Evolutionary conservation across 108 stramenopile species (phyloP), one percentile per base, ranked within the genome.

Genomic region (Nitzschia sp.): DNA sequence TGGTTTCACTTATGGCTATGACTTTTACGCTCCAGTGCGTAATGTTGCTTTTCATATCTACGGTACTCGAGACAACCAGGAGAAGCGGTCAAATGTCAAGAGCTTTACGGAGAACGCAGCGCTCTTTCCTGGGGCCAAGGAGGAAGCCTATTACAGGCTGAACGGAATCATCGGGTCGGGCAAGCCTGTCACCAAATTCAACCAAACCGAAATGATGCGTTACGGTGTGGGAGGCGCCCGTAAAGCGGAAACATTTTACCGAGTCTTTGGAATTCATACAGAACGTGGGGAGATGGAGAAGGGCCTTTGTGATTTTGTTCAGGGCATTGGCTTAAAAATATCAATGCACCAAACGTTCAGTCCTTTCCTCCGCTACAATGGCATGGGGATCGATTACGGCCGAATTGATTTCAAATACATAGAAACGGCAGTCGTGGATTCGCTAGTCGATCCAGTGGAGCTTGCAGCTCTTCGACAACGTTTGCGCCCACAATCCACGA

Each of bases 1-100:
- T n/a, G 91, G 75, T 1, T 92, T 78, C 48, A 87, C 86, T 0
- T 58, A 80, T 49, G 91, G 91, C 4, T 92, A 92, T 65, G 91
- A 92, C 54, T 89, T 82, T 64, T 92, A 92, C 69, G 82, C 91
- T 21, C 87, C 85, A 0, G 68, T 55, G 47, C 59, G 57, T 42
- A 76, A 59, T 32, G 83, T 92, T 13, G 54, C 71, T 19, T 91
- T 85, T 70, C 84, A 85, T 47, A 76, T 59, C 63, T 75, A 68
- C 68, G 61, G 47, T 31, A 54, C 3, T 11, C 56, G 33, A 6
- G 46, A 23, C 30, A 63, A 64, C 28, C 15, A 0, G n/a, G 48
- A 53, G 29, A 68, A 62, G 8, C 64, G 73, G 55, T 23, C 13
- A 47, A 56, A 47, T 6, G 55, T 64, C 38, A 30, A 15, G 13